Base-by-base conservation (phyloP, 2,329 filamentous ascomycete species). In the Hypoxylon sp. region DNA sequence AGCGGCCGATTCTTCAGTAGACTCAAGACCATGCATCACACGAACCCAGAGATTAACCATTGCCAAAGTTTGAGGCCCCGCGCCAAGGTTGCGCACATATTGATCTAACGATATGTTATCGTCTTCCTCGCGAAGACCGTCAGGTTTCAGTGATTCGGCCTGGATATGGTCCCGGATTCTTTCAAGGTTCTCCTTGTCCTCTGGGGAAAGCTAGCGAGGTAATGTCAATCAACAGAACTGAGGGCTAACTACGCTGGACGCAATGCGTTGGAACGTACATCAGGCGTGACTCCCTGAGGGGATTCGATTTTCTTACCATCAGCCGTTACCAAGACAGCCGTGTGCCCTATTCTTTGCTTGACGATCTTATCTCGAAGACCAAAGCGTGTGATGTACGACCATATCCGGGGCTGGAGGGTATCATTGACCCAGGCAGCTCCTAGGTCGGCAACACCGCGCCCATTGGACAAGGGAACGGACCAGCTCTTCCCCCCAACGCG, bases 401-500 rank as follows among this genome's bases (percentile, higher is more conserved):
- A 79, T 32, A 79, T 74, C 19, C 68, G 69, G 7, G 62, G 70
- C 48, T 78, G 79, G 69, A 76, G 17, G 13, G 65, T 77, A 45
- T 78, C 76, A 41, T 80, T 80, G 64, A 79, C 78, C 79, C 79
- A 80, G 5, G 78, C 77, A 3, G 77, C 79, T 3, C 79, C 79
- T 6, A 79, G 28, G 30, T 80, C 79, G 13, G 74, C 74, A 25
- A 73, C 66, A 14, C 75, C 74, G n/a, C 68, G 65, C 9, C 71
- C 70, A 7, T 69, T 61, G 11, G 69, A 65, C n/a, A 72, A 67
- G 6, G 72, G 66, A 6, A 73, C 46, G 1, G 65, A 76, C 75
- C 75, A 81, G 0, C 76, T 80, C 68, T 81, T 81, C 1, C 82
- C 82, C 3, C 82, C 81, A 0, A 83, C 80, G 2, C 82, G 79